Evolutionary conservation across 2,329 filamentous ascomycete genomes (phyloP), one percentile per base, ranked within the genome.

Genomic region (Aureobasidium zeae): DNA sequence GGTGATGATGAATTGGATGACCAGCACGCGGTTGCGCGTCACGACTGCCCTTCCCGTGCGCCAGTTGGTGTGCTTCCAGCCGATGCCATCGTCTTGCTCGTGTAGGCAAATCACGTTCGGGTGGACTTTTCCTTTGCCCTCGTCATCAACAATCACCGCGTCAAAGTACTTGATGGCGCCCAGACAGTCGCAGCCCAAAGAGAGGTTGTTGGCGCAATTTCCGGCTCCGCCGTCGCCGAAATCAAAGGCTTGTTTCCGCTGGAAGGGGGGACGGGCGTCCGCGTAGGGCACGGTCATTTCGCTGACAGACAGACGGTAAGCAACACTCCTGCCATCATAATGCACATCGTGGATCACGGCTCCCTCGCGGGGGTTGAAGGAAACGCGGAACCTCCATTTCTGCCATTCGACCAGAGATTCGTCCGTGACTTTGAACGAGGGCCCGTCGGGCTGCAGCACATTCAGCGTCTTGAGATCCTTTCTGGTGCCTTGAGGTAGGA

Each of bases 61-160:
- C 64, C 73, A 81, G 62, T 83, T 82, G 4, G 77, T 81, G 60
- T 83, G 79, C 55, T 83, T 83, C 77, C 78, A 83, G 5, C 71
- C 69, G 30, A 83, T 80, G 4, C 80, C 80, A 42, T 76, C 73
- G 52, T 84, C 80, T 54, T 81, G 75, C 57, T 84, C 80, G 54
- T 83, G 80, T 3, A 83, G 62, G 53, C 80, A 84, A 44, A 82
- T 65, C 4, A 77, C 76, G 49, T 81, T 81, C 11, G 68, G 68
- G 25, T 69, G 68, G 1, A 66, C 50, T 10, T 66, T 69, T 0
- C 76, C 70, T 35, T 69, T 67, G 2, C 79, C 79, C 35, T 74
- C 63, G 2, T 69, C 55, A 12, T 68, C 66, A 0, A 73, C 67
- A 24, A 75, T 63, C 16, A 76, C 64, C 2, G 67, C 69, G 45